Evolutionary conservation across 1,284 basidiomycete species (phyloP).

Genomic region (Ganoderma resinaceum): DNA sequence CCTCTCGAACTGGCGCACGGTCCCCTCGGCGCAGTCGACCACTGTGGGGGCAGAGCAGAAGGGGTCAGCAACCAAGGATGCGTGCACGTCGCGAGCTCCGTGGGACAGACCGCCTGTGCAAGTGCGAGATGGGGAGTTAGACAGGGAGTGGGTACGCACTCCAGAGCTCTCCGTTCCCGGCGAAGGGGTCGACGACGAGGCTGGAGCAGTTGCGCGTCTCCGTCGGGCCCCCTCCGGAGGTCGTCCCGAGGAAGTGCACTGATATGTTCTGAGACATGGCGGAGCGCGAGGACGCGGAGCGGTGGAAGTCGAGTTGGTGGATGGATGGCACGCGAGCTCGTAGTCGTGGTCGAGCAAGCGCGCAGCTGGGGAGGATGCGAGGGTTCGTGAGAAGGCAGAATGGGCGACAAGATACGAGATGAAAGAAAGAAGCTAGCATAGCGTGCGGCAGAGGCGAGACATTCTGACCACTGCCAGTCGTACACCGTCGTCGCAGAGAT

Average conservation of each 20-base stretch:
- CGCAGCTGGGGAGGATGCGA: not conserved
- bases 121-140: not conserved
- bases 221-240: conserved; percentile 75
- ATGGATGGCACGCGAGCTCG: not conserved
- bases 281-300: not conserved
- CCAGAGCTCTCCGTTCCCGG: conserved; percentile 64
- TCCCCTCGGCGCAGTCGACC: conserved; percentile 90
- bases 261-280: conserved; percentile 39
- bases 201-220: conserved; percentile 75
- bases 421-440: not conserved
- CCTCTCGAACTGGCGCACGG: conserved; percentile 61
- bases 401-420: not conserved
- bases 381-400: not conserved
- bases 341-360: not conserved
- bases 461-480: not conserved
- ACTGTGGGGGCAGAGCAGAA: conserved; percentile 66
- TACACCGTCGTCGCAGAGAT: not conserved
- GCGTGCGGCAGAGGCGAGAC: not conserved
- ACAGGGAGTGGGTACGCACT: conserved; percentile 49
- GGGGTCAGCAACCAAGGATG: not conserved
- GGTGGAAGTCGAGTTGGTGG: not conserved
- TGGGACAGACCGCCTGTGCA: not conserved
- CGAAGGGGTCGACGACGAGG: conserved; percentile 61
- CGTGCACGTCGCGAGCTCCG: not conserved
- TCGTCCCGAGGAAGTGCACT: conserved; percentile 76